A percentile compares a stretch with the other conserved stretches of the same genome.
phyloP scores from a whole-genome alignment of 2,329 filamentous ascomycete species.

The Gnomoniopsis sp. region DNA sequence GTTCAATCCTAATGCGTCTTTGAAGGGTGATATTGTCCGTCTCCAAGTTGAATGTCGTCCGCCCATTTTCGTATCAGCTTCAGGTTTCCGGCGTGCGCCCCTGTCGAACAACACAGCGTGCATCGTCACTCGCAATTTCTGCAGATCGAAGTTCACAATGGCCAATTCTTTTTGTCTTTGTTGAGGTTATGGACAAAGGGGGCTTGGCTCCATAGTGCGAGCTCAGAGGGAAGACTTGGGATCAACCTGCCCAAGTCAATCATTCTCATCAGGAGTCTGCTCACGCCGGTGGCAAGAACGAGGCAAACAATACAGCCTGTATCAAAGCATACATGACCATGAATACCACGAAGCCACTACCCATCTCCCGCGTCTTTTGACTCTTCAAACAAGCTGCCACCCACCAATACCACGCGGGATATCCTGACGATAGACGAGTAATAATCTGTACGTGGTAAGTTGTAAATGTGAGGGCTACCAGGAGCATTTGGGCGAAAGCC shows the following conservation, averaged over 20 bases:
- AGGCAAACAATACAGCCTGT: constrained; percentile 81
- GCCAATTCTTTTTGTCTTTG: too few species aligned
- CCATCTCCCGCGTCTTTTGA: constrained; percentile 23
- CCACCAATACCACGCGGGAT: constrained; percentile 86
- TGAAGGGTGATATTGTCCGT: too few species aligned
- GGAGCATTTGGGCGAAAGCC: constrained; percentile 67
- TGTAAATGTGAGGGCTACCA: constrained; percentile 69
- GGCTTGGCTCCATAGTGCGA: not conserved
- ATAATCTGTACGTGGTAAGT: constrained; percentile 94
- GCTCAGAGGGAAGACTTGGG: not conserved
- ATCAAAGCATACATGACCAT: constrained; percentile 80
- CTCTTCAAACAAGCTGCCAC: constrained; percentile 52
- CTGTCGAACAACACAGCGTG: too few species aligned
- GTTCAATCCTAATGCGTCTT: too few species aligned
- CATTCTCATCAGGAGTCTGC: not conserved
- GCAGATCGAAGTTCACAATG: too few species aligned
- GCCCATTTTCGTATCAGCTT: too few species aligned
- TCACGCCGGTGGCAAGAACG: constrained; percentile 85
- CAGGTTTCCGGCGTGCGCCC: too few species aligned
- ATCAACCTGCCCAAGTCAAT: too few species aligned
- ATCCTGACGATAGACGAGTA: constrained; percentile 81
- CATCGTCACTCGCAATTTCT: too few species aligned
- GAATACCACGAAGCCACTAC: constrained; percentile 50
- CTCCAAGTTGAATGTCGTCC: too few species aligned
- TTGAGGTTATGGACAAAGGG: too few species aligned